Percentiles rank a stretch among this genome's conserved stretches.
Evolutionary conservation across 306 rosid species (phyloP).

Genomic region (Neltuma alba): DNA sequence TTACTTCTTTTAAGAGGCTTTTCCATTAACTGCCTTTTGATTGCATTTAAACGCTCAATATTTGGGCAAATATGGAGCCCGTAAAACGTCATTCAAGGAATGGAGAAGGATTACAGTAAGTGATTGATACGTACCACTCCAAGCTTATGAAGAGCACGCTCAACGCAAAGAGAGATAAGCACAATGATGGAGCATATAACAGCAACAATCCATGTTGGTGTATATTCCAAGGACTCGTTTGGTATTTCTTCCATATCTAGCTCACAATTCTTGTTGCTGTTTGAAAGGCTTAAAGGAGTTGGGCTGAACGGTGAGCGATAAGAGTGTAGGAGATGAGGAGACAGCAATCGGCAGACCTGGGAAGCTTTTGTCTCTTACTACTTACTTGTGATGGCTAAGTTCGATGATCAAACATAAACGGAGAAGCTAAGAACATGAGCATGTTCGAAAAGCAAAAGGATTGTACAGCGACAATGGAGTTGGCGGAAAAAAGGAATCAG

Average conservation of each 20-base stretch:
- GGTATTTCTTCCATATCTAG: constrained; percentile 48
- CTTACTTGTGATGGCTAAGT: background rate
- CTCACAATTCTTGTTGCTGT: background rate
- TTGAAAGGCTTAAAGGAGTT: background rate
- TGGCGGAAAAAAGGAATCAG: constrained; percentile 27
- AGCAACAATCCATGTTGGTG: constrained; percentile 94
- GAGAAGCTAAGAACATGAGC: constrained; percentile 53
- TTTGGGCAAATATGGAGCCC: background rate
- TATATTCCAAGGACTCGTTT: constrained; percentile 68
- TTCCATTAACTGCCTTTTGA: background rate
- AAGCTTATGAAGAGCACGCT: constrained; percentile 75
- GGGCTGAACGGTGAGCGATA: too few relatives aligned
- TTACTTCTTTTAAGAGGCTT: background rate
- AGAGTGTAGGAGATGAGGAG: constrained; percentile 20
- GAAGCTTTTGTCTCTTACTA: background rate
- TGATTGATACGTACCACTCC: constrained; percentile 73
- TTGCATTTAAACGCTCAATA: background rate
- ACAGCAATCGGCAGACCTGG: constrained; percentile 27
- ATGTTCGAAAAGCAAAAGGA: constrained; percentile 35
- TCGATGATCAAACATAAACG: background rate
- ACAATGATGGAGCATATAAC: constrained; percentile 78
- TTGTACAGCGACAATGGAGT: constrained; percentile 17
- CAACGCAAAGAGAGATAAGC: constrained; percentile 64
- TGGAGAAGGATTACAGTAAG: constrained; percentile 2
- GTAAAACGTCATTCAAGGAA: background rate